A percentile compares a stretch with the other conserved stretches of the same genome.
phyloP scores from a whole-genome alignment of 306 rosid species.

The Citrullus amarus region DNA sequence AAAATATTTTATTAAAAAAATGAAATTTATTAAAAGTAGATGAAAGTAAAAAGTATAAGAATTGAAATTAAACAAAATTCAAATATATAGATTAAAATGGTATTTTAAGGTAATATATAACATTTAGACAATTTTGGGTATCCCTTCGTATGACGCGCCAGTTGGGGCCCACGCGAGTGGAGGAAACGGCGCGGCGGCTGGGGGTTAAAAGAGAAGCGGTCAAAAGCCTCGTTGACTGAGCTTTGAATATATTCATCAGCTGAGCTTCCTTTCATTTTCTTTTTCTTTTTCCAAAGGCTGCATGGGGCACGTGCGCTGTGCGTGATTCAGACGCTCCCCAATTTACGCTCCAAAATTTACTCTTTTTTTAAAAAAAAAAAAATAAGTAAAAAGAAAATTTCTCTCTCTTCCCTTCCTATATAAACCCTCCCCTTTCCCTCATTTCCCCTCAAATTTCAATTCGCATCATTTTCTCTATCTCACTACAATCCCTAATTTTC shows the following conservation, averaged over 20 bases:
- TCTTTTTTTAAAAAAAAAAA: too few relatives aligned
- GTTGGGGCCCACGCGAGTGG: neutral
- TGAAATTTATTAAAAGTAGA: too few relatives aligned
- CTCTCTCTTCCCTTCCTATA: neutral
- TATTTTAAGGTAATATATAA: too few relatives aligned
- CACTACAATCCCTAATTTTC: neutral
- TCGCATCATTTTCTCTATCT: neutral
- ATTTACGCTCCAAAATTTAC: neutral
- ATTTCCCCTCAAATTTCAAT: neutral
- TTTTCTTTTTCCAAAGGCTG: neutral
- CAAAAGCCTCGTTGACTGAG: neutral
- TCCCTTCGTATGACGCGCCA: neutral
- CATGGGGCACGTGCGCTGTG: conserved; percentile 24
- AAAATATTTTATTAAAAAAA: too few relatives aligned
- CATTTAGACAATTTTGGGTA: too few relatives aligned
- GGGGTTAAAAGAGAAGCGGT: neutral
- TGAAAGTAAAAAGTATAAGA: too few relatives aligned
- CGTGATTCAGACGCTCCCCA: neutral
- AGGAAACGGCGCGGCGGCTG: neutral
- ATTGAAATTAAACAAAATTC: too few relatives aligned
- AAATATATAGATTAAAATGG: too few relatives aligned
- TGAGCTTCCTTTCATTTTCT: neutral
- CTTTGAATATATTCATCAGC: neutral
- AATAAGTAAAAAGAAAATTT: too few relatives aligned
- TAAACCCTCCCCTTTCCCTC: neutral